Percentiles rank a stretch among this genome's conserved stretches.
These are phyloP conservation scores for Hyaloscypha hepaticicola DNA, from an alignment of 495 filamentous ascomycete species.

Conservation along the genomic window DNA sequence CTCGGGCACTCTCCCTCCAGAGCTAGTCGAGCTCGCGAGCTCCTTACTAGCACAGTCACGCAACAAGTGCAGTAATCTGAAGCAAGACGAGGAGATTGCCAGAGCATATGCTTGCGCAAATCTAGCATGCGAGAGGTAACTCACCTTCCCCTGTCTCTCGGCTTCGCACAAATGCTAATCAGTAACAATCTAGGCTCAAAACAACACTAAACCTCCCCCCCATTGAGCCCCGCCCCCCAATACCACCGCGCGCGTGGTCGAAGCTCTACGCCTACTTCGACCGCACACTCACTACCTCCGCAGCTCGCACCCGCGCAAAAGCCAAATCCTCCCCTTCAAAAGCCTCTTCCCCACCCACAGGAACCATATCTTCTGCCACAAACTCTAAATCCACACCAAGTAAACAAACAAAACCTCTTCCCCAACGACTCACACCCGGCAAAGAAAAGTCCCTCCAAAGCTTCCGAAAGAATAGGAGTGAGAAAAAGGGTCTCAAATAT, in stretches of 20 bases:
- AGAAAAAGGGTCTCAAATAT: conserved; percentile 41
- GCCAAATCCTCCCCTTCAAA: not conserved
- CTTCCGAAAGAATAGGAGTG: conserved; percentile 45
- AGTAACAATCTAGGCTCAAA: conserved; percentile 58
- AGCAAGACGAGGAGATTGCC: conserved; percentile 85
- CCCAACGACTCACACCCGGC: conserved; percentile 19
- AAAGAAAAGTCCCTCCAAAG: conserved; percentile 32
- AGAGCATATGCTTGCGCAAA: conserved; percentile 87
- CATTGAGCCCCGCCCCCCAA: conserved; percentile 77
- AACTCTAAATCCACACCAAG: not conserved
- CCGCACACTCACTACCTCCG: conserved; percentile 55
- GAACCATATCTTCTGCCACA: not conserved
- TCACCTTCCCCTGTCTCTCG: not conserved
- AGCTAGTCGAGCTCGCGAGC: conserved; percentile 72
- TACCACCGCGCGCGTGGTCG: conserved; percentile 79
- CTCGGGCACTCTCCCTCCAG: conserved; percentile 65
- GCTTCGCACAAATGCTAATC: not conserved
- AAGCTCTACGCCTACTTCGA: conserved; percentile 81
- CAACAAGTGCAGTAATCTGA: conserved; percentile 72
- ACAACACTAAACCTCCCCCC: conserved; percentile 80
- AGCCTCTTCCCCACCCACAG: not conserved
- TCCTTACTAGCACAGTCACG: conserved; percentile 87
- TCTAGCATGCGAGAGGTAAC: conserved; percentile 86
- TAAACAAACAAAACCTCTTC: conserved; percentile 2
- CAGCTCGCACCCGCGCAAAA: not conserved